Conservation (phyloP, 805 yeast genomes). For the Lachancea meyersii region DNA sequence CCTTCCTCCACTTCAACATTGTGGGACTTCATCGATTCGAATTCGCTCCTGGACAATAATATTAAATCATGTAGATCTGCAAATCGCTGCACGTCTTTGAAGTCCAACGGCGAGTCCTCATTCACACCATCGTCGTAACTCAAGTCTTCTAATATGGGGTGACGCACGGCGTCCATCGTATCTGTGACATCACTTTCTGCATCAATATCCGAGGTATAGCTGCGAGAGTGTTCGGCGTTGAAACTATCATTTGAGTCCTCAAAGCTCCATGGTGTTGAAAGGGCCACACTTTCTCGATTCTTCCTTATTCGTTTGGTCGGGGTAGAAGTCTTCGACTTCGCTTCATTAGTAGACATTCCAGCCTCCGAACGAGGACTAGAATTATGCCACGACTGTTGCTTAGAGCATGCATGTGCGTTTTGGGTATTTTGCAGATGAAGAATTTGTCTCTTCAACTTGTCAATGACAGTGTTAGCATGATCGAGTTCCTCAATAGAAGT, state of each 20-base stretch:
- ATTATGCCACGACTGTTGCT: background rate
- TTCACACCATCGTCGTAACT: slow-evolving; percentile 1
- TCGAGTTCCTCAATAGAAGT: slow-evolving; percentile 30
- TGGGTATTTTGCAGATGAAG: slow-evolving; percentile 16
- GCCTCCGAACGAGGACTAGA: background rate
- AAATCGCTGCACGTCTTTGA: background rate
- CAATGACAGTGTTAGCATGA: slow-evolving; percentile 57
- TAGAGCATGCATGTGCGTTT: background rate
- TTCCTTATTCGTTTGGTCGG: background rate
- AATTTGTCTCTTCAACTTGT: slow-evolving; percentile 45
- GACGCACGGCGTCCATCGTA: slow-evolving; percentile 9
- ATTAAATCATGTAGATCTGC: slow-evolving; percentile 30
- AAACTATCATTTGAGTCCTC: slow-evolving; percentile 2
- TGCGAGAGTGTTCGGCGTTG: slow-evolving; percentile 20
- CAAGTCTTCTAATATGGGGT: slow-evolving; percentile 7
- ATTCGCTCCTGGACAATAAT: slow-evolving; percentile 23
- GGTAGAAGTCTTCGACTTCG: too few relatives aligned
- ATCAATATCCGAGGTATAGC: slow-evolving; percentile 9
- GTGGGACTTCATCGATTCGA: background rate
- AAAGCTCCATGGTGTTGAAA: background rate
- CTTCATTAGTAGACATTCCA: background rate
- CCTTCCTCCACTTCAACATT: background rate
- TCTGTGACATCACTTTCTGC: slow-evolving; percentile 11
- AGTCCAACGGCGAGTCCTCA: background rate
- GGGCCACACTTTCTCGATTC: background rate